These are phyloP conservation scores for Aspergillus quadrilineatus DNA, from an alignment of 2,329 filamentous ascomycete genomes.

Conservation along the genomic window DNA sequence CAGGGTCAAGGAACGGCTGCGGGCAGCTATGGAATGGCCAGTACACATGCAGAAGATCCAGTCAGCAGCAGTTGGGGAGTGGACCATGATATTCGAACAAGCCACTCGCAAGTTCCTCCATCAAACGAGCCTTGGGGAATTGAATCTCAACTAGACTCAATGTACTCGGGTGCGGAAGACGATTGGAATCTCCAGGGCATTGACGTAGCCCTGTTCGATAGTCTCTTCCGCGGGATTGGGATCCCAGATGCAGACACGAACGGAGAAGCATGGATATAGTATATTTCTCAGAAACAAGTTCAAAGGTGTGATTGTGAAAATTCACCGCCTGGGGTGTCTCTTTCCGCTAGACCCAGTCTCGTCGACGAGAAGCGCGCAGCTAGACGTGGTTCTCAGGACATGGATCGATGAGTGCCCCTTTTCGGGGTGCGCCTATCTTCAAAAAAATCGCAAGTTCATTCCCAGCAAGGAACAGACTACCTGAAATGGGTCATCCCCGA, in stretches of 20 bases:
- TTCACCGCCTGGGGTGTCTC: too few relatives aligned
- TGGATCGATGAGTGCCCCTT: too few relatives aligned
- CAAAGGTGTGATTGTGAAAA: neutral
- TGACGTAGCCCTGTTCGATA: conserved; percentile 12
- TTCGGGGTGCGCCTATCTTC: too few relatives aligned
- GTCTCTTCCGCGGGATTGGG: conserved; percentile 5
- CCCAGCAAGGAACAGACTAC: too few relatives aligned
- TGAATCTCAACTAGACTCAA: neutral
- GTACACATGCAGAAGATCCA: neutral
- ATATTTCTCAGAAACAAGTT: neutral
- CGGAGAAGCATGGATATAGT: neutral
- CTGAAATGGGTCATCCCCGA: too few relatives aligned
- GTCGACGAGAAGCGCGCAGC: too few relatives aligned
- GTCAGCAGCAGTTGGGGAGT: neutral
- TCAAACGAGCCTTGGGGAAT: too few relatives aligned
- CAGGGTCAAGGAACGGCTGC: neutral
- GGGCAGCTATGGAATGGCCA: neutral
- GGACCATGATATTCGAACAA: neutral
- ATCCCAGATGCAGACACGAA: neutral
- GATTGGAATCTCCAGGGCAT: conserved; percentile 9
- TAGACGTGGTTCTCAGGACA: too few relatives aligned
- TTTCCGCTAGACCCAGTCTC: too few relatives aligned
- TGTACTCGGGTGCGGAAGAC: neutral
- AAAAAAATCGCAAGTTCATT: too few relatives aligned
- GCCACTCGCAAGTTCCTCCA: neutral